These are phyloP conservation scores for Sporothrix phasma DNA, from an alignment of 2,329 filamentous ascomycete genomes.

Conservation along the genomic window DNA sequence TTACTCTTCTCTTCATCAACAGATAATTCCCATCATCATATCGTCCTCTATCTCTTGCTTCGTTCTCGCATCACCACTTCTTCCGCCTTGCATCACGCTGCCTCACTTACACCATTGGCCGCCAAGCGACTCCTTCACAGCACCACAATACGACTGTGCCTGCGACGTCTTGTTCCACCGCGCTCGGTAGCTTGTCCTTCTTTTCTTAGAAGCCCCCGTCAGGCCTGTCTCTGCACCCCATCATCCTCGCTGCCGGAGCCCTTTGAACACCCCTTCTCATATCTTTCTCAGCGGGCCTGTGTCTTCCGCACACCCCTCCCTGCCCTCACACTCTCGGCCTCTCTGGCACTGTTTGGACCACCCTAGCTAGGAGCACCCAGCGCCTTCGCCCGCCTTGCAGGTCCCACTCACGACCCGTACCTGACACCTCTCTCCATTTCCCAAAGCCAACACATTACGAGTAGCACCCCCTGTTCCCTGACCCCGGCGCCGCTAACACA, in stretches of 20 bases:
- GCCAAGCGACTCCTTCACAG: neutral
- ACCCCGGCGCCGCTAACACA: slow-evolving; percentile 14
- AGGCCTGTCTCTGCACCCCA: slow-evolving; percentile 10
- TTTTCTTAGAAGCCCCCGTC: slow-evolving; percentile 15
- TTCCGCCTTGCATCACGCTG: neutral
- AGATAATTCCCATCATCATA: neutral
- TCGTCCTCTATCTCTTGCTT: neutral
- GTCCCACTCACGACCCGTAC: slow-evolving; percentile 9
- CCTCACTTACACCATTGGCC: neutral
- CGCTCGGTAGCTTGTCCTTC: too few relatives aligned
- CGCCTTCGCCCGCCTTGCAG: slow-evolving; percentile 11
- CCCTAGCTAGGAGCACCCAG: neutral
- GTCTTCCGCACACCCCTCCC: slow-evolving; percentile 5
- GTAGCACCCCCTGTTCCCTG: slow-evolving; percentile 1
- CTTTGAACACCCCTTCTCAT: neutral
- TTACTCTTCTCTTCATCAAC: neutral
- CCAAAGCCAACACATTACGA: slow-evolving; percentile 12
- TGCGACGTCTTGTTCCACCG: neutral
- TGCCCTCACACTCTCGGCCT: neutral
- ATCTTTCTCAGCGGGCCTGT: neutral
- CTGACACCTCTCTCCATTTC: slow-evolving; percentile 17
- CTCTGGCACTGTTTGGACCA: neutral
- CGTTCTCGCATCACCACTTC: neutral
- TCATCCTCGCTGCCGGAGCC: slow-evolving; percentile 4
- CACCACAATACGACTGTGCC: neutral